Conservation (phyloP, 441 rosid genomes). For the Populus hybrid region DNA sequence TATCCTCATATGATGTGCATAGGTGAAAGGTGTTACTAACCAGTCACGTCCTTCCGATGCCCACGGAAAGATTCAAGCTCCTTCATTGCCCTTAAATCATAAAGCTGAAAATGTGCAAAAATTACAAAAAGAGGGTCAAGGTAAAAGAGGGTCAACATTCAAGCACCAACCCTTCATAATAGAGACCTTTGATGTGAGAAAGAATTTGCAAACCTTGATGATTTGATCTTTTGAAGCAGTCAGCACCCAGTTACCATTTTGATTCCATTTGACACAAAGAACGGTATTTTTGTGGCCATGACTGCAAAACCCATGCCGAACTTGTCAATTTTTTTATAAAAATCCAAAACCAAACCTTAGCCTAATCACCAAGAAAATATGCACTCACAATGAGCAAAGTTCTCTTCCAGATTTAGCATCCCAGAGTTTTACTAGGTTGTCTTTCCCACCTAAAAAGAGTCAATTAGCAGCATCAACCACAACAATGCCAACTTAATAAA, state of each 20-base stretch:
- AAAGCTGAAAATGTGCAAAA: constrained; percentile 52
- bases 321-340: constrained; percentile 14
- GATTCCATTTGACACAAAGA: constrained; percentile 96
- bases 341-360: background rate
- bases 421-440: constrained; percentile 97
- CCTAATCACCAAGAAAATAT: constrained; percentile 12
- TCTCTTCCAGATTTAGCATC: constrained; percentile 91
- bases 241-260: constrained; percentile 94
- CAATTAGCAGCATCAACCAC: constrained; percentile 18
- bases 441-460: constrained; percentile 74
- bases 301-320: constrained; percentile 43
- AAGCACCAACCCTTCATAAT: background rate
- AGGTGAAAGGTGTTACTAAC: constrained; percentile 44
- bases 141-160: background rate
- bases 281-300: constrained; percentile 98
- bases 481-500: constrained; percentile 8
- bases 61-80: constrained; percentile 98
- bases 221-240: constrained; percentile 95
- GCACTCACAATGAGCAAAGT: constrained; percentile 89
- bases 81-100: constrained; percentile 96
- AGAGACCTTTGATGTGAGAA: background rate
- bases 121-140: background rate
- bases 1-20: background rate
- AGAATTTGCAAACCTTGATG: constrained; percentile 54
- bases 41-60: constrained; percentile 84